A percentile compares a stretch with the other conserved stretches of the same genome.
Evolutionary conservation across 2,329 filamentous ascomycete genomes (phyloP).

Genomic region (Scytalidium lignicola): DNA sequence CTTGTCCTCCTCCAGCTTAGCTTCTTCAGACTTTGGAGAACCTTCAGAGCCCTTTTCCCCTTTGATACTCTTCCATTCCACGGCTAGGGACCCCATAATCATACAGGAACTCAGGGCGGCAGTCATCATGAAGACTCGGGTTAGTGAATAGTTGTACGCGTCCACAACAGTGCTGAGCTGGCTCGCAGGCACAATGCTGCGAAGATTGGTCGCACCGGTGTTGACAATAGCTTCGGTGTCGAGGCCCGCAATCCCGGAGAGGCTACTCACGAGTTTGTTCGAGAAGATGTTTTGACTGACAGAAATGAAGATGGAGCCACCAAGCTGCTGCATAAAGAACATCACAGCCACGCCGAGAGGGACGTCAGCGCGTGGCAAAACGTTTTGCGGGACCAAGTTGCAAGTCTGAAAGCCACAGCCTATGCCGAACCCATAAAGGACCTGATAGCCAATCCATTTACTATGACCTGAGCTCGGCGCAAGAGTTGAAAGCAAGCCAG

Average conservation of each 20-base stretch:
- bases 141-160: slow-evolving; percentile 53
- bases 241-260: slow-evolving; percentile 22
- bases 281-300: slow-evolving; percentile 51
- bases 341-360: slow-evolving; percentile 47
- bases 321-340: slow-evolving; percentile 53
- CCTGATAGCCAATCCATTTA: slow-evolving; percentile 53
- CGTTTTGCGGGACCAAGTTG: slow-evolving; percentile 49
- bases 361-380: slow-evolving; percentile 43
- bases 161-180: slow-evolving; percentile 46
- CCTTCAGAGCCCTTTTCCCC: too few relatives aligned
- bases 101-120: slow-evolving; percentile 41
- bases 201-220: slow-evolving; percentile 54
- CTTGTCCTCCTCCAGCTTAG: too few relatives aligned
- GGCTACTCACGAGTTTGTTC: too few relatives aligned
- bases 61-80: slow-evolving; percentile 39
- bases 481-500: slow-evolving; percentile 50
- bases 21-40: too few relatives aligned
- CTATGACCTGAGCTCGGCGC: slow-evolving; percentile 36
- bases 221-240: slow-evolving; percentile 36
- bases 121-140: slow-evolving; percentile 48
- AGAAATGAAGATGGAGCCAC: slow-evolving; percentile 50
- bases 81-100: slow-evolving; percentile 40
- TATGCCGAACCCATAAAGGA: slow-evolving; percentile 47
- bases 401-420: slow-evolving; percentile 55
- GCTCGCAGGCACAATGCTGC: slow-evolving; percentile 41